phyloP scores from a whole-genome alignment of 768 basidiomycete species.

The Hirschioporus abietinus region DNA sequence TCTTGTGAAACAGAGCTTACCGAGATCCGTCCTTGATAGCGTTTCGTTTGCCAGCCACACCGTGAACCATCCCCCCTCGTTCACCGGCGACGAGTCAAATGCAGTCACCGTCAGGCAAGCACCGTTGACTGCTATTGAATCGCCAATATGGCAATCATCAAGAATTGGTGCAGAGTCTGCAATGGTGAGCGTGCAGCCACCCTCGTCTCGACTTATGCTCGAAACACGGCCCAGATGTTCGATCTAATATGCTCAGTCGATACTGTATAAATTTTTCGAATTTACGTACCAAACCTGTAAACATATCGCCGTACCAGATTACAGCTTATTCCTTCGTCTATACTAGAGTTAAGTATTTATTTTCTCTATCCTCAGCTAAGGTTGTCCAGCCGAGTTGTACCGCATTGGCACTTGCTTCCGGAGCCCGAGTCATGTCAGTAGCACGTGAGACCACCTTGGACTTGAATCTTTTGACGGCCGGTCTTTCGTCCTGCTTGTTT shows the following conservation, averaged over 20 bases:
- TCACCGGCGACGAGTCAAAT: conserved; percentile 48
- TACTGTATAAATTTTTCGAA: background rate
- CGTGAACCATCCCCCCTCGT: conserved; percentile 76
- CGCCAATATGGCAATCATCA: conserved; percentile 86
- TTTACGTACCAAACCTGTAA: background rate
- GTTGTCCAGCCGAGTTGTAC: too few species aligned
- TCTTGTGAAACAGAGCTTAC: conserved; percentile 33
- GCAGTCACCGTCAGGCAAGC: conserved; percentile 88
- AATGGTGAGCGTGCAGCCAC: conserved; percentile 83
- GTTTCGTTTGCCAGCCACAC: conserved; percentile 98
- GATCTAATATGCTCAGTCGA: conserved; percentile 43
- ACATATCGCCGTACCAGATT: background rate
- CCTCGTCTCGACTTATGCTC: conserved; percentile 54
- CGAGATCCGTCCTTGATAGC: conserved; percentile 82
- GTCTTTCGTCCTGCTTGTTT: too few species aligned
- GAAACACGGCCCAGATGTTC: conserved; percentile 83
- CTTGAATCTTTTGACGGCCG: background rate
- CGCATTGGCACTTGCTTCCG: too few species aligned
- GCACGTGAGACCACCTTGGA: background rate
- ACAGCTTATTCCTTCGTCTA: background rate
- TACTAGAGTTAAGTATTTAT: background rate
- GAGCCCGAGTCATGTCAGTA: too few species aligned
- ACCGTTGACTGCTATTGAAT: conserved; percentile 89
- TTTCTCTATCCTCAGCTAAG: too few species aligned
- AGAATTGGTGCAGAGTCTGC: conserved; percentile 66